phyloP scores from a whole-genome alignment of 169 alveolate genomes.

The Toxoplasma gondii region DNA sequence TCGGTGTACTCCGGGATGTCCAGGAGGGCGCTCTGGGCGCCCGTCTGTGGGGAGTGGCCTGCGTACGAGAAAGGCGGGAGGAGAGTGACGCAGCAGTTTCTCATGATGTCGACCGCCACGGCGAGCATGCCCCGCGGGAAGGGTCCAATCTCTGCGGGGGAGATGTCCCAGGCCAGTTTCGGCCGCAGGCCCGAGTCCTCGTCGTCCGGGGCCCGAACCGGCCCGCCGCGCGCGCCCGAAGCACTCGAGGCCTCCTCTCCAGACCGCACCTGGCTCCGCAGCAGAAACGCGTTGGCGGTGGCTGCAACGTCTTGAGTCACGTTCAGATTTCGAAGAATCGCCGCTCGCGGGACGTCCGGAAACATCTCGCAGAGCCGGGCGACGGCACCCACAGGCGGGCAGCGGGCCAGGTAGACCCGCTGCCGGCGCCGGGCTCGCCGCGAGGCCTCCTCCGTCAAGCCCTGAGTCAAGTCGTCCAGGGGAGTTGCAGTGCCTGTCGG shows the following conservation, averaged over 20 bases:
- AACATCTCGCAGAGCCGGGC: constrained; percentile 41
- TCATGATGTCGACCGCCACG: constrained; percentile 62
- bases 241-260: background rate
- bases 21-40: background rate
- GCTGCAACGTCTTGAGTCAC: constrained; percentile 49
- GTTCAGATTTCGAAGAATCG: constrained; percentile 46
- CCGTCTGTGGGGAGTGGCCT: background rate
- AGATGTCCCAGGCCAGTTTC: background rate
- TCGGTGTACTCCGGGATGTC: background rate
- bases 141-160: constrained; percentile 65
- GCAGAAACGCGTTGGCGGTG: constrained; percentile 19
- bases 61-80: constrained; percentile 45
- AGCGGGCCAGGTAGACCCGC: constrained; percentile 54
- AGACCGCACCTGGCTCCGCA: constrained; percentile 24
- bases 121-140: constrained; percentile 62
- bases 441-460: constrained; percentile 66
- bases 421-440: constrained; percentile 60
- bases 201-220: background rate
- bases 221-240: background rate
- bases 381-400: constrained; percentile 61
- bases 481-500: constrained; percentile 53
- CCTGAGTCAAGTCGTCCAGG: constrained; percentile 62
- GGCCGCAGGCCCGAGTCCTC: background rate
- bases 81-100: constrained; percentile 63
- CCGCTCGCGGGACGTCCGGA: constrained; percentile 44